Percentiles rank a stretch among this genome's conserved stretches.
These are phyloP conservation scores for Zostera marina DNA, from an alignment of 116 monocot genomes.

Conservation along the genomic window DNA sequence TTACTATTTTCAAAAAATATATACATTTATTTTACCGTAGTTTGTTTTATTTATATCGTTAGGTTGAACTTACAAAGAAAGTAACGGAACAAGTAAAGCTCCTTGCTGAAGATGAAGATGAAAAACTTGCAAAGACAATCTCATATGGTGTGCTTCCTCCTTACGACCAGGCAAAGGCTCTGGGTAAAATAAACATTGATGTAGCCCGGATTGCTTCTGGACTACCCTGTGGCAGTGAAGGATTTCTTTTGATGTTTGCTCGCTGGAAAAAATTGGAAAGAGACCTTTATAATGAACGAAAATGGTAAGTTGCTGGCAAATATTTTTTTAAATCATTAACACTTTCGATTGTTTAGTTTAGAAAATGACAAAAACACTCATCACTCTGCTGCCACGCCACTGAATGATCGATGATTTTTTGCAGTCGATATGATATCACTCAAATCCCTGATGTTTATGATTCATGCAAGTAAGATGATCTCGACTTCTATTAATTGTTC, in stretches of 20 bases:
- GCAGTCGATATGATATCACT: conserved; percentile 96
- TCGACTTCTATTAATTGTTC: not conserved
- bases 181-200: conserved; percentile 90
- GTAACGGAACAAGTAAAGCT: conserved; percentile 90
- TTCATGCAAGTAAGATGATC: conserved; percentile 87
- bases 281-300: conserved; percentile 93
- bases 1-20: no score
- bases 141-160: conserved; percentile 49
- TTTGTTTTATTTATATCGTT: not conserved
- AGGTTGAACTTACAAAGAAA: conserved; percentile 70
- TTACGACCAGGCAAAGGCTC: conserved; percentile 93
- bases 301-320: conserved; percentile 42
- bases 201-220: conserved; percentile 95
- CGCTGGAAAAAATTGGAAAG: conserved; percentile 98
- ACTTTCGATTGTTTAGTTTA: not conserved
- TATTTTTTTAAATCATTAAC: not conserved
- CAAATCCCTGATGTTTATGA: conserved; percentile 99
- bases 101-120: conserved; percentile 83
- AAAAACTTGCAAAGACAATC: conserved; percentile 56
- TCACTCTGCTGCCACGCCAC: no score
- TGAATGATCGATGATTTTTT: conserved; percentile 5
- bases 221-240: conserved; percentile 95
- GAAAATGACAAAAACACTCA: no score
- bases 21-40: not conserved
- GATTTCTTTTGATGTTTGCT: conserved; percentile 97